Base-by-base conservation (phyloP, 2,329 filamentous ascomycete species). In the Fusarium coicis region DNA sequence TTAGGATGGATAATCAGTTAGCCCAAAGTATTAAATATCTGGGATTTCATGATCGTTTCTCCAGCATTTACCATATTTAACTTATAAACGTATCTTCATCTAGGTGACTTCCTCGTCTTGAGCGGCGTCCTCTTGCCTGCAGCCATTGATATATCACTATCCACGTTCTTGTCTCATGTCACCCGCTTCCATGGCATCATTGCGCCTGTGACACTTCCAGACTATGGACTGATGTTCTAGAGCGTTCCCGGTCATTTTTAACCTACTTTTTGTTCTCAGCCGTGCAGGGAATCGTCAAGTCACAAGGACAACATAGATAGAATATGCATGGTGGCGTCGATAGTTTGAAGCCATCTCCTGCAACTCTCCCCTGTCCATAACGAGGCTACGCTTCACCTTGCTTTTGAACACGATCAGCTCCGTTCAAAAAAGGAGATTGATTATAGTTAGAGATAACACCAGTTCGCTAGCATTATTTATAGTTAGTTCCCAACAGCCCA, bases 191-290 rank as follows among this genome's bases (percentile, higher is more conserved):
- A 30, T 30, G 30, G 30, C 30, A 30, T 10, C 37, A 39, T 39
- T 19, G 5, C 18, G 1, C 37, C 37, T 21, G 37, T 10, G 10
- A 39, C 37, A 11, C 18, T 19, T 19, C 7, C 37, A 21, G 18
- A 5, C 37, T 37, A 11, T 21, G 18, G 7, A 10, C 10, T 39
- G 37, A 21, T 39, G 6, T 19, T 19, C 37, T 12, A 39, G 37
- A 21, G 10, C 10, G 10, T 4, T 39, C 10, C 1, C 2, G 15
- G 15, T 43, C 15, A 1, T 15, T 28, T 21, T 21, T 5, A 21
- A 4, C 12, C 18, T 46, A 19, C 5, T 18, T 28, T 21, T 15
- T 15, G 3, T 0, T 10, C 1, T 28, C 18, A 28, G 12, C 5
- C 23, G 8, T 28, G 23, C 23, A 21, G 18, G 23, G 5, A 21